Evolutionary conservation across 805 yeast genomes (phyloP).

Genomic region (Myxozyma neotropica): DNA sequence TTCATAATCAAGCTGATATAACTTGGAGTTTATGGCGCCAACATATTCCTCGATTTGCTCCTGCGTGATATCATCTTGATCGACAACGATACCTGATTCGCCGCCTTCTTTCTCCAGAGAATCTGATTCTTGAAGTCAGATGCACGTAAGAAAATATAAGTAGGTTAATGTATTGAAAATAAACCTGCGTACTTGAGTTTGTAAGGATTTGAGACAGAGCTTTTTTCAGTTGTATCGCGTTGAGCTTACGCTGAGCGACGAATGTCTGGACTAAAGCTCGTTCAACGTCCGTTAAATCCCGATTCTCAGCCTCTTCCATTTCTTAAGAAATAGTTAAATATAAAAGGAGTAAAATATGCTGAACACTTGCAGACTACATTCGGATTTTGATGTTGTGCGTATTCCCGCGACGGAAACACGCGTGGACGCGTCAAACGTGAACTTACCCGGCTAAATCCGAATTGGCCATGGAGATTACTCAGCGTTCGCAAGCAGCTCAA

Average conservation of each 20-base stretch:
- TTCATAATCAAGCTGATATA: conserved; percentile 25
- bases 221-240: conserved; percentile 1
- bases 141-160: background rate
- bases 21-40: conserved; percentile 14
- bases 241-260: conserved; percentile 16
- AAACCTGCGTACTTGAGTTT: conserved; percentile 13
- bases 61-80: conserved; percentile 9
- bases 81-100: background rate
- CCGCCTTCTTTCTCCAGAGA: background rate
- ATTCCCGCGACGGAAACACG: too few relatives aligned
- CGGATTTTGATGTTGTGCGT: background rate
- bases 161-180: too few relatives aligned
- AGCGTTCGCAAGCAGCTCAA: too few relatives aligned
- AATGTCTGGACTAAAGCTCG: conserved; percentile 27
- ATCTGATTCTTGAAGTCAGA: background rate
- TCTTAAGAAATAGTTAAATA: background rate
- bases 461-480: too few relatives aligned
- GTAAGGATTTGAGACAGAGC: conserved; percentile 22
- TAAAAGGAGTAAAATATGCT: too few relatives aligned
- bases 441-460: too few relatives aligned
- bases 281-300: conserved; percentile 18
- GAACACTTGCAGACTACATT: too few relatives aligned
- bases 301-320: background rate
- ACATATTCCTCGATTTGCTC: conserved; percentile 24
- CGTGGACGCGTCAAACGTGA: background rate